Conservation (phyloP, 2,329 filamentous ascomycete genomes). For the Clarireedia monteithiana region DNA sequence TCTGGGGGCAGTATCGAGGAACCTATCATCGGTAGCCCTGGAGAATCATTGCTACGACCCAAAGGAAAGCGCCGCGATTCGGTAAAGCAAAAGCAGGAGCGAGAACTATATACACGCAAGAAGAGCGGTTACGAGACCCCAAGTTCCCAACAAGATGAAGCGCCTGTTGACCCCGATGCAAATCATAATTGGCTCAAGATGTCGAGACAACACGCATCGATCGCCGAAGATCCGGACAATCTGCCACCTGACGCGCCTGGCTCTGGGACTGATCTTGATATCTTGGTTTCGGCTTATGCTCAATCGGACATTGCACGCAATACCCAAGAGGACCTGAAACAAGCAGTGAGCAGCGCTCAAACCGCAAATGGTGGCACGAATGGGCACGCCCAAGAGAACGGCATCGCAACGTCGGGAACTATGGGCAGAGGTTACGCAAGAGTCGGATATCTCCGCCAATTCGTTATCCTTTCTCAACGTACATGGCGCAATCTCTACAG, state of each 20-base stretch:
- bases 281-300: conserved; percentile 67
- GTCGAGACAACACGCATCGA: conserved; percentile 45
- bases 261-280: conserved; percentile 68
- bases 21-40: conserved; percentile 45
- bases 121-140: conserved; percentile 57
- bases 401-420: conserved; percentile 35
- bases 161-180: conserved; percentile 34
- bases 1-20: conserved; percentile 69
- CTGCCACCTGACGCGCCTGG: conserved; percentile 50
- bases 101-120: conserved; percentile 81
- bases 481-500: conserved; percentile 98
- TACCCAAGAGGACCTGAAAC: conserved; percentile 71
- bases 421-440: conserved; percentile 77
- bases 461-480: conserved; percentile 77
- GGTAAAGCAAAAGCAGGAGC: conserved; percentile 77
- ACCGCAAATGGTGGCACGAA: conserved; percentile 58
- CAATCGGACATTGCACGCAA: conserved; percentile 68
- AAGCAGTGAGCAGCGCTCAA: conserved; percentile 56
- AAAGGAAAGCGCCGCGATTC: conserved; percentile 69
- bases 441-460: conserved; percentile 72
- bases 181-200: conserved; percentile 54
- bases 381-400: conserved; percentile 43
- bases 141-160: conserved; percentile 54
- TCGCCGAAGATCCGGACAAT: conserved; percentile 63
- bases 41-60: conserved; percentile 55